A percentile compares a stretch with the other conserved stretches of the same genome.
phyloP scores from a whole-genome alignment of 352 stramenopile genomes.

The Pythium plurisporium region DNA sequence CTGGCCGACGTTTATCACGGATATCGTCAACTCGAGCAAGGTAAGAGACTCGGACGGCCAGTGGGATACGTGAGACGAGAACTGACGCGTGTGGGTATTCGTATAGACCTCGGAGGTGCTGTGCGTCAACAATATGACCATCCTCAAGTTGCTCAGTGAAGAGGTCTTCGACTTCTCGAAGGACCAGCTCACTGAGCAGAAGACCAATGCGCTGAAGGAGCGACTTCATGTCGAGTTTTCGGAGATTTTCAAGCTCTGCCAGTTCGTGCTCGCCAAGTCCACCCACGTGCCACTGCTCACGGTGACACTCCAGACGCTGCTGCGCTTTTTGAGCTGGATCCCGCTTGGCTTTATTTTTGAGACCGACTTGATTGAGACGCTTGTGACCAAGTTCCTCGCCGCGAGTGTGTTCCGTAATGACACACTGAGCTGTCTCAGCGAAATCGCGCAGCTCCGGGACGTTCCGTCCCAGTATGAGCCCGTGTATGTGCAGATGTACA shows the following conservation, averaged over 20 bases:
- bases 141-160: conserved; percentile 98
- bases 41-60: no score
- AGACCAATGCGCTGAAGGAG: conserved; percentile 98
- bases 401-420: conserved; percentile 95
- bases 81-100: not conserved
- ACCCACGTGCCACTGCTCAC: conserved; percentile 91
- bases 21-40: conserved; percentile 93
- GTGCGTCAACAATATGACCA: conserved; percentile 99
- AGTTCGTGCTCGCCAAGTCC: conserved; percentile 97
- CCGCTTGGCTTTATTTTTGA: conserved; percentile 98
- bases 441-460: conserved; percentile 95
- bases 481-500: conserved; percentile 95
- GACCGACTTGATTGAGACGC: conserved; percentile 93
- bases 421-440: conserved; percentile 97
- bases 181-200: conserved; percentile 97
- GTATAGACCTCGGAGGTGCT: conserved; percentile 94
- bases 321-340: conserved; percentile 98
- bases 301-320: conserved; percentile 96
- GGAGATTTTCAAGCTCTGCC: conserved; percentile 97
- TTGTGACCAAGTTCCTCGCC: conserved; percentile 96
- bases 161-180: conserved; percentile 99
- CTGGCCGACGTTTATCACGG: conserved; percentile 98
- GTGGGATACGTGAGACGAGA: no score
- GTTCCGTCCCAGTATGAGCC: conserved; percentile 91
- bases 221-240: conserved; percentile 97